phyloP scores from a whole-genome alignment of 805 yeast genomes.

The Hermanozyma aechmeae region DNA sequence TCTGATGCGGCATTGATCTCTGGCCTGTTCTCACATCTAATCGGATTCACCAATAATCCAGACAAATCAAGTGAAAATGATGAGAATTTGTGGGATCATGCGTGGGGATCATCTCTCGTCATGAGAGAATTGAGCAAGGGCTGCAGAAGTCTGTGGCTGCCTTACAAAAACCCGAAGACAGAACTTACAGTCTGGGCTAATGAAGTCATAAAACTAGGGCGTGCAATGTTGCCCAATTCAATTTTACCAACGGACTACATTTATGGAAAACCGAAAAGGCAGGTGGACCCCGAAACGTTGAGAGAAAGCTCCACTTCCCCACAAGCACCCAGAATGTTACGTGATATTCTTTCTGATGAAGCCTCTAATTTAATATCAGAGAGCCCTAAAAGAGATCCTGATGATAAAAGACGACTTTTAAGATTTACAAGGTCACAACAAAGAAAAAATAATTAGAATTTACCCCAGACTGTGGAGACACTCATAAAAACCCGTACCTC shows the following conservation, averaged over 20 bases:
- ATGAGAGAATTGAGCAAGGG: conserved; percentile 61
- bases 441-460: no score
- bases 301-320: no score
- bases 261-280: no score
- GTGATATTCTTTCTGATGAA: conserved; percentile 15
- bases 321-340: conserved; percentile 28
- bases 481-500: no score
- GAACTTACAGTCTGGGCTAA: conserved; percentile 55
- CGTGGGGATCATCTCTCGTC: conserved; percentile 56
- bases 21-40: conserved; percentile 70
- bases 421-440: conserved; percentile 32
- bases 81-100: conserved; percentile 41
- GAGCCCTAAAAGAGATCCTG: conserved; percentile 17
- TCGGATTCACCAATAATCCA: conserved; percentile 49
- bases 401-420: conserved; percentile 18
- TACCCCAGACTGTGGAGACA: no score
- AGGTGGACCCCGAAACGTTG: conserved; percentile 4
- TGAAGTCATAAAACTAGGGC: conserved; percentile 52
- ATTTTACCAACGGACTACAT: conserved; percentile 28
- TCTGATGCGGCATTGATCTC: conserved; percentile 74
- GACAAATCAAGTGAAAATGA: conserved; percentile 11
- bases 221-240: conserved; percentile 52
- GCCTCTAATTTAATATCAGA: conserved; percentile 6
- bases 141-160: conserved; percentile 58
- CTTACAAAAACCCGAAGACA: conserved; percentile 42